phyloP scores from a whole-genome alignment of 352 stramenopile genomes.

The Globisporangium middletonii region DNA sequence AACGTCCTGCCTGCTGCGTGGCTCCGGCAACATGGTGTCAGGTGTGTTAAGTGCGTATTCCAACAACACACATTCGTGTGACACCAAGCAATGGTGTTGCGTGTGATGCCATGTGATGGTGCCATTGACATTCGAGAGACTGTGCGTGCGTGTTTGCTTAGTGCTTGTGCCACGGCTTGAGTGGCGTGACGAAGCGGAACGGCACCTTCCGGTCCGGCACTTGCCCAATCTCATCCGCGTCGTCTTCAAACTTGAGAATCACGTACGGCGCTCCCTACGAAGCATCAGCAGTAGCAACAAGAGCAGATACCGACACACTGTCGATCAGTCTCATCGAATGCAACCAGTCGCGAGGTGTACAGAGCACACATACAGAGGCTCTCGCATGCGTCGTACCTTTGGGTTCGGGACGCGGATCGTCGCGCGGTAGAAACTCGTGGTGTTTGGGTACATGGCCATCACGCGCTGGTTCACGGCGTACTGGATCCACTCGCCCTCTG shows the following conservation, averaged over 20 bases:
- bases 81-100: too few species aligned
- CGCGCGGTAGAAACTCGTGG: slow-evolving; percentile 94
- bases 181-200: slow-evolving; percentile 91
- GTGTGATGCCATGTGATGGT: too few species aligned
- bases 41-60: too few species aligned
- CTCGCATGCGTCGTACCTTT: slow-evolving; percentile 24
- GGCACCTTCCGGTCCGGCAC: slow-evolving; percentile 91
- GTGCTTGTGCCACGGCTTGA: slow-evolving; percentile 40
- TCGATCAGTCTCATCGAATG: neutral
- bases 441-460: slow-evolving; percentile 98
- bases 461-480: slow-evolving; percentile 88
- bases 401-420: slow-evolving; percentile 90
- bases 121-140: too few species aligned
- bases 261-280: slow-evolving; percentile 84
- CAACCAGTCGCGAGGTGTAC: too few species aligned
- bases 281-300: neutral
- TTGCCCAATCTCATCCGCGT: slow-evolving; percentile 90
- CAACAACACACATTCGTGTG: too few species aligned
- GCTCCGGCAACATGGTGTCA: too few species aligned
- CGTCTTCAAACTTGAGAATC: slow-evolving; percentile 97
- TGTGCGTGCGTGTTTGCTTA: slow-evolving; percentile 1
- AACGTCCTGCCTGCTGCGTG: too few species aligned
- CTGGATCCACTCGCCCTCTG: slow-evolving; percentile 66
- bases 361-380: too few species aligned
- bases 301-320: neutral